phyloP scores from a whole-genome alignment of 1,139 yeast genomes.

The Debaryomyces sp. region DNA sequence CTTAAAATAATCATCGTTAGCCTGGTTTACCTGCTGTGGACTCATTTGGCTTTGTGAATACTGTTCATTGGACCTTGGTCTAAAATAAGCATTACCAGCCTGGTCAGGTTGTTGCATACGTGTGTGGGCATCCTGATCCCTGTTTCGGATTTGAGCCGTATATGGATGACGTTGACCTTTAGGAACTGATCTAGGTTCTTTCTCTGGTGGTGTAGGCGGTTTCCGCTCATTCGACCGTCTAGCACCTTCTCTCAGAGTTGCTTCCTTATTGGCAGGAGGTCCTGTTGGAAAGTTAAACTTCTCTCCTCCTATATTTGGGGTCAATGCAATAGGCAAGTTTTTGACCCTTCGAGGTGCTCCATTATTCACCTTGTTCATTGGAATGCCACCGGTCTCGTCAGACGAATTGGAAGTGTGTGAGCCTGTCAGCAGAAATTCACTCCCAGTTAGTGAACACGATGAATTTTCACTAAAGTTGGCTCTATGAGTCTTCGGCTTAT shows the following conservation, averaged over 20 bases:
- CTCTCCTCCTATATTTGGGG: constrained; percentile 10
- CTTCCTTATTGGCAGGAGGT: neutral
- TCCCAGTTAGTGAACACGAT: constrained; percentile 27
- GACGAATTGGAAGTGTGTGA: constrained; percentile 41
- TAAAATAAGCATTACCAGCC: neutral
- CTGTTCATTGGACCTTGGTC: neutral
- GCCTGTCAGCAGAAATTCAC: constrained; percentile 36
- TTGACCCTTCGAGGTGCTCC: constrained; percentile 9
- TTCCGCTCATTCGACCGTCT: neutral
- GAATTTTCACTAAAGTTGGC: constrained; percentile 10
- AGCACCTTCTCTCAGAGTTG: neutral
- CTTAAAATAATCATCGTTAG: neutral
- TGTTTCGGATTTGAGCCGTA: neutral
- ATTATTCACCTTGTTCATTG: constrained; percentile 1
- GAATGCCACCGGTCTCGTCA: constrained; percentile 16
- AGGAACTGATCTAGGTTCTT: neutral
- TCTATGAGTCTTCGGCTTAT: constrained; percentile 1
- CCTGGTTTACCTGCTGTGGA: neutral
- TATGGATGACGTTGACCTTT: neutral
- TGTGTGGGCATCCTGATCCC: neutral
- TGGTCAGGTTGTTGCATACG: neutral
- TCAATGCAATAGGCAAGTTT: constrained; percentile 13
- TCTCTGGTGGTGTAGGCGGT: neutral
- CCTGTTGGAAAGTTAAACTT: constrained; percentile 1
- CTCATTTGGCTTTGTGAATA: neutral